Evolutionary conservation across 495 filamentous ascomycete genomes (phyloP).

Genomic region (Penicillium psychrofluorescens): DNA sequence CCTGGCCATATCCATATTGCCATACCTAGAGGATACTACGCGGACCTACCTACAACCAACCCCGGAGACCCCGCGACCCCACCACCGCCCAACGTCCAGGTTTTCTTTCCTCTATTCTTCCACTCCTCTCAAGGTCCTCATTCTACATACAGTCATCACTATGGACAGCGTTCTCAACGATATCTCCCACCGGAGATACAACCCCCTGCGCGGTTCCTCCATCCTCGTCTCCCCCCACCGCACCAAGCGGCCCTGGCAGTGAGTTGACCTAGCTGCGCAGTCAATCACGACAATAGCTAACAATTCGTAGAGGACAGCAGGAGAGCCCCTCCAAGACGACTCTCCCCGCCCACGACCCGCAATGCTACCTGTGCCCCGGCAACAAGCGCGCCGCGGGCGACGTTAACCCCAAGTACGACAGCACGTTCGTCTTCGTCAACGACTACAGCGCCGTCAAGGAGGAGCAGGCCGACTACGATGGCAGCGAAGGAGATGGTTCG

Average conservation of each 20-base stretch:
- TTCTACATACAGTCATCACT: background rate
- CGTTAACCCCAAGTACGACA: constrained; percentile 75
- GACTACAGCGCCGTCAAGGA: constrained; percentile 98
- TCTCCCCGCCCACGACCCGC: constrained; percentile 73
- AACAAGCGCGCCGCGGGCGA: constrained; percentile 91
- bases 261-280: constrained; percentile 23
- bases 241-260: constrained; percentile 98
- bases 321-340: constrained; percentile 72
- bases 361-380: constrained; percentile 94
- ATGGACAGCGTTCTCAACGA: constrained; percentile 84
- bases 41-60: background rate
- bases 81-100: background rate
- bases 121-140: constrained; percentile 6
- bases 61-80: constrained; percentile 12
- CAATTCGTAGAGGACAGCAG: constrained; percentile 67
- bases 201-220: constrained; percentile 83
- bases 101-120: background rate
- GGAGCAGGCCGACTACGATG: constrained; percentile 65
- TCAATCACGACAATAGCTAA: too few relatives aligned
- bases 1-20: too few relatives aligned
- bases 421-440: constrained; percentile 92
- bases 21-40: too few relatives aligned
- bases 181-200: constrained; percentile 93
- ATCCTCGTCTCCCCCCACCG: constrained; percentile 91
- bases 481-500: constrained; percentile 44